Evolutionary conservation across 2,329 filamentous ascomycete species (phyloP), one percentile per base, ranked within the genome.

Genomic region (Bipolaris oryzae): DNA sequence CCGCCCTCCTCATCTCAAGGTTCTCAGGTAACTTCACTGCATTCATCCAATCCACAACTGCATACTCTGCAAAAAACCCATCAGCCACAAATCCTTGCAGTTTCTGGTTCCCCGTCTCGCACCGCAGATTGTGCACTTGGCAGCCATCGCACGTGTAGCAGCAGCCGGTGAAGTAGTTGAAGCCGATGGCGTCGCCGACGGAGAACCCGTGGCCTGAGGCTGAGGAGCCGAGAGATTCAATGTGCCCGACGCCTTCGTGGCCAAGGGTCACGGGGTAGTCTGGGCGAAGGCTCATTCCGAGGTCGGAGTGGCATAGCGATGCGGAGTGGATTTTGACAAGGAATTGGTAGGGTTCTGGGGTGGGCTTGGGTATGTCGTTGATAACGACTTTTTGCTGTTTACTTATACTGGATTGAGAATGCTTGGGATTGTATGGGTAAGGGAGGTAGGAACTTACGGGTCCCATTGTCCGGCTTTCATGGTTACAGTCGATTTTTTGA

Each of bases 121-220:
- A 80, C 33, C 62, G 67, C 43, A 76, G 55, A 55, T 81, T 80
- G 59, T 80, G 79, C 2, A 79, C 66, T 70, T 74, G 70, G 68
- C 81, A 83, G 11, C 78, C 79, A 18, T 78, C 73, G 63, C 81
- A 83, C 50, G 78, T 76, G 57, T 80, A 79, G 61, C 81, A 82
- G 57, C 75, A 77, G 4, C 75, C 75, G 28, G 77, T 73, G 65
- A 81, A 79, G 57, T 80, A 80, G 28, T 79, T 74, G 55, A 80
- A 80, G 23, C 80, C 81, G 47, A 82, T 76, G 1, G 71, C 68
- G 53, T 82, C 79, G 15, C 80, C 80, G 6, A 76, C 59, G 18
- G 73, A 67, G 66, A 81, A 79, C 3, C 78, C 78, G 47, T 76
- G 77, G 43, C 58, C 61, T 49, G 73, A 68, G 3, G 76, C 72